These are phyloP conservation scores for Colletotrichum sp. DNA, from an alignment of 2,329 filamentous ascomycete species.

Conservation along the genomic window DNA sequence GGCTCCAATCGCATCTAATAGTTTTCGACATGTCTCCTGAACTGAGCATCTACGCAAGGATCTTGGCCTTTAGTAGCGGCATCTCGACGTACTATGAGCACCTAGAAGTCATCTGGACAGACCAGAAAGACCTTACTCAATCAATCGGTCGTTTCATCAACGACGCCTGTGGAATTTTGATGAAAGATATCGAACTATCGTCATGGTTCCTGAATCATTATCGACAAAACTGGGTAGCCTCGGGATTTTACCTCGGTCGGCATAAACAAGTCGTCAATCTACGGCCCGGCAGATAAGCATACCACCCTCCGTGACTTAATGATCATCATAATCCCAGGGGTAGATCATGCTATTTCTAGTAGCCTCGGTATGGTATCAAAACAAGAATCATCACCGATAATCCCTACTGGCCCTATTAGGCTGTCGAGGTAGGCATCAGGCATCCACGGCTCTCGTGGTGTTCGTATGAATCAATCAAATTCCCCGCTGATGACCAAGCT, in stretches of 20 bases:
- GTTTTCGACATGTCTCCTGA: neutral
- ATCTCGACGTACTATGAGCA: neutral
- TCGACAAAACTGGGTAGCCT: neutral
- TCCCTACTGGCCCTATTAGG: neutral
- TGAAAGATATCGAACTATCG: neutral
- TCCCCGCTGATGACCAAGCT: neutral
- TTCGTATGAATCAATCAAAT: neutral
- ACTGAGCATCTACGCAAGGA: neutral
- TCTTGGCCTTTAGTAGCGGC: neutral
- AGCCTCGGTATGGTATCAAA: neutral
- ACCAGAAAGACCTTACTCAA: neutral
- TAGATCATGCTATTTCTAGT: neutral
- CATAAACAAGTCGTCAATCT: neutral
- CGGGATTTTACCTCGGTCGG: neutral
- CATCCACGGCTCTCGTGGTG: too few relatives aligned
- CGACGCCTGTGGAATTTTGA: neutral
- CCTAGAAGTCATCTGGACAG: neutral
- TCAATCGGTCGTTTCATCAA: neutral
- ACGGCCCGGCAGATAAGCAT: neutral
- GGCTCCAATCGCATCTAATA: conserved; percentile 9
- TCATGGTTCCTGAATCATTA: neutral
- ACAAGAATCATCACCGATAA: neutral
- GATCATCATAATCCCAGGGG: neutral
- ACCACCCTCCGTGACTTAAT: neutral
- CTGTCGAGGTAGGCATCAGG: too few relatives aligned